Conservation (phyloP, 106 monocot species). For the Platanthera zijinensis region DNA sequence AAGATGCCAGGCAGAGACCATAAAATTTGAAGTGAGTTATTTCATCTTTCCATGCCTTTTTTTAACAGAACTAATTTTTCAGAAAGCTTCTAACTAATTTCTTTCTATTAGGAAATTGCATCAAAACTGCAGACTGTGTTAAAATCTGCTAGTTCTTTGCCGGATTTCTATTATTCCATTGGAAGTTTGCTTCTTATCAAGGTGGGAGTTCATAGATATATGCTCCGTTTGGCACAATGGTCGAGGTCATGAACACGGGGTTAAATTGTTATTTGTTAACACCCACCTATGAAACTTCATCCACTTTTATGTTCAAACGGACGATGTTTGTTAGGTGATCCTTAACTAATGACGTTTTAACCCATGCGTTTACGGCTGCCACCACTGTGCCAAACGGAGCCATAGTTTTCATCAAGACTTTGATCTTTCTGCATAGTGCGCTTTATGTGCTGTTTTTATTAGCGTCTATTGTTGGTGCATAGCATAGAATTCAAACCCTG, state of each 20-base stretch:
- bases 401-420: not conserved
- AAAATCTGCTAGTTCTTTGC: slow-evolving; percentile 50
- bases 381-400: no score
- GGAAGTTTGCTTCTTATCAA: slow-evolving; percentile 66
- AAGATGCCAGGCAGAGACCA: slow-evolving; percentile 38
- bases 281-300: no score
- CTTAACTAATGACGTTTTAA: no score
- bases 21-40: slow-evolving; percentile 35
- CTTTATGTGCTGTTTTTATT: not conserved
- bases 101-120: slow-evolving; percentile 35
- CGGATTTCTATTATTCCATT: slow-evolving; percentile 55
- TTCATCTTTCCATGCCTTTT: not conserved
- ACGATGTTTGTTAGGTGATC: no score
- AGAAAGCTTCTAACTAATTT: not conserved
- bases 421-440: not conserved
- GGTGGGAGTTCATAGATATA: slow-evolving; percentile 24
- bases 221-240: no score
- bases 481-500: not conserved
- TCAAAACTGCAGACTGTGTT: slow-evolving; percentile 46
- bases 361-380: no score
- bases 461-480: not conserved
- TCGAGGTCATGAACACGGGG: no score
- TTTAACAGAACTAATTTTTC: not conserved
- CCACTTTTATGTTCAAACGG: no score
- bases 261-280: no score